A percentile compares a stretch with the other conserved stretches of the same genome.
Evolutionary conservation across 495 filamentous ascomycete genomes (phyloP).

Genomic region (Lindgomyces ingoldianus): DNA sequence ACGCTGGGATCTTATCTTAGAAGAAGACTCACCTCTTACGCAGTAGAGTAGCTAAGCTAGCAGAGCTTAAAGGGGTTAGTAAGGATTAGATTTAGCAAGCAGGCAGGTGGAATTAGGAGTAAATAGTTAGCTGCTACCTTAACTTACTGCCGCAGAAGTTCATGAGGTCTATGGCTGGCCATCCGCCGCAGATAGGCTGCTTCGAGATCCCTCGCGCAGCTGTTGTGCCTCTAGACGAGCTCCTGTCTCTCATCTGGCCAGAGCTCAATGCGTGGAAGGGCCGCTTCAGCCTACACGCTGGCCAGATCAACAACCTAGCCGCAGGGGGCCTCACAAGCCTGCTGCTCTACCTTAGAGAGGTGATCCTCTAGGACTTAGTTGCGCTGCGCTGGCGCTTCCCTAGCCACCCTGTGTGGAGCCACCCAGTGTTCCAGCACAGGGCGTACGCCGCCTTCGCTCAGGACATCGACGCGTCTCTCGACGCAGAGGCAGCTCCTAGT

Average conservation of each 20-base stretch:
- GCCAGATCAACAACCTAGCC: constrained; percentile 12
- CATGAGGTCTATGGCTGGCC: constrained; percentile 15
- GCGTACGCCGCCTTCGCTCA: constrained; percentile 7
- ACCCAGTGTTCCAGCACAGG: constrained; percentile 20
- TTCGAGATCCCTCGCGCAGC: constrained; percentile 12
- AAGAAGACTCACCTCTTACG: constrained; percentile 17
- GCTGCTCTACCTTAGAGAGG: constrained; percentile 23
- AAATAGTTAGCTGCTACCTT: constrained; percentile 19
- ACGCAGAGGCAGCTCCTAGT: constrained; percentile 4
- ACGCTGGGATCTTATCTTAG: constrained; percentile 10
- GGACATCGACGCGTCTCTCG: not conserved
- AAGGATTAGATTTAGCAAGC: constrained; percentile 15
- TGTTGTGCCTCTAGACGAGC: constrained; percentile 8
- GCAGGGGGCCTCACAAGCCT: constrained; percentile 9
- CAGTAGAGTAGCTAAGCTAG: constrained; percentile 5
- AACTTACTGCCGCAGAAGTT: constrained; percentile 16
- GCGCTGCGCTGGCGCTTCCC: constrained; percentile 6
- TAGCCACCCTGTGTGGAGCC: constrained; percentile 13
- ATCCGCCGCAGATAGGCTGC: constrained; percentile 6
- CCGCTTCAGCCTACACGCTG: not conserved
- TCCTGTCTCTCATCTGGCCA: constrained; percentile 19
- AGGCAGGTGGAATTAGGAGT: constrained; percentile 14
- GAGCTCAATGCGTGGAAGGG: constrained; percentile 1
- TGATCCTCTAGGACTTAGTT: constrained; percentile 14
- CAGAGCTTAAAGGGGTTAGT: constrained; percentile 23